Percentiles rank a stretch among this genome's conserved stretches.
Conservation (phyloP, 1,284 basidiomycete species). For the Trametes pubescens region DNA sequence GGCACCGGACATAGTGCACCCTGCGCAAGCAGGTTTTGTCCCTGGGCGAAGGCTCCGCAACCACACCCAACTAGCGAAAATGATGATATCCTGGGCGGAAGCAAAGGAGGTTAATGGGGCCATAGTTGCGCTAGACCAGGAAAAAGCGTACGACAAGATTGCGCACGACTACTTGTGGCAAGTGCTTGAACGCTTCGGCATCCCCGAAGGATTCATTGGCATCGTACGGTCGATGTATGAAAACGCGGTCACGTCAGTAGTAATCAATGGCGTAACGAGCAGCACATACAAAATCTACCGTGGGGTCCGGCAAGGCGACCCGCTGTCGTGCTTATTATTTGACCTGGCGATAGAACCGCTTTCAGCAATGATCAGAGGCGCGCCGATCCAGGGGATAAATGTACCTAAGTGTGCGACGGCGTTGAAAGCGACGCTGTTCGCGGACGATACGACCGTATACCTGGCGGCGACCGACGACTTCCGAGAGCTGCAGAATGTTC, state of each 20-base stretch:
- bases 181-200: conserved; percentile 26
- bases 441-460: conserved; percentile 44
- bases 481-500: conserved; percentile 27
- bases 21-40: conserved; percentile 43
- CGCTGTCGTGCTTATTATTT: conserved; percentile 44
- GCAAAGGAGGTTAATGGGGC: conserved; percentile 33
- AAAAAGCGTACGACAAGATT: conserved; percentile 20
- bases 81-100: conserved; percentile 33
- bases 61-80: conserved; percentile 32
- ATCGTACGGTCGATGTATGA: conserved; percentile 37
- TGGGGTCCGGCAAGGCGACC: conserved; percentile 46
- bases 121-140: too few species aligned
- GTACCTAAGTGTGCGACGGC: conserved; percentile 31
- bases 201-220: conserved; percentile 35
- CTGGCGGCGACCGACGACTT: conserved; percentile 33
- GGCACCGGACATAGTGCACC: conserved; percentile 33
- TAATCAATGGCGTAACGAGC: conserved; percentile 40
- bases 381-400: conserved; percentile 41
- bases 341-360: conserved; percentile 42
- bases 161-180: conserved; percentile 42
- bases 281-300: conserved; percentile 28
- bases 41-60: conserved; percentile 36
- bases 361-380: conserved; percentile 38
- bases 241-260: conserved; percentile 33
- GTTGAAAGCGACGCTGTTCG: conserved; percentile 41